Base-by-base conservation (phyloP, 2,329 filamentous ascomycete species). In the Botrytis paeoniae region DNA sequence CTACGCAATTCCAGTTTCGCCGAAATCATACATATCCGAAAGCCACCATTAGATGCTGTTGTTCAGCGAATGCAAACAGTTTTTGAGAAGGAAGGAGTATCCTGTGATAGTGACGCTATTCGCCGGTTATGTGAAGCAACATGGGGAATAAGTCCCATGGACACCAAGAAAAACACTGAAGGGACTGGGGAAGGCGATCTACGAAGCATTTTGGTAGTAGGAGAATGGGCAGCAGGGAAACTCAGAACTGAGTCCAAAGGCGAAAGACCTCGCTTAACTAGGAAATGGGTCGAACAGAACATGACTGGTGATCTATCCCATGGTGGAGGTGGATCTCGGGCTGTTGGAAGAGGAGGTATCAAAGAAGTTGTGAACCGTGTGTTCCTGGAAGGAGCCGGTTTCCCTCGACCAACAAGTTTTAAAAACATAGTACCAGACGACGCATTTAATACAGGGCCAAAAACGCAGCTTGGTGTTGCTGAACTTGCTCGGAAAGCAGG, bases 21-120 rank as follows among this genome's bases (percentile, higher is more conserved):
- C 0, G 96, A 99, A 81, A 90, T 98, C 57, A 91, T 99, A 35
- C 94, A 97, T 79, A 92, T 97, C 48, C 93, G 95, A 65, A 96
- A 96, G 78, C 94, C 96, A 2, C 91, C 93, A 0, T 84, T 98
- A 16, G 95, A 97, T 75, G 92, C 94, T 68, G 93, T 98, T 4
- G 91, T 97, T 6, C 86, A 87, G 12, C 90, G 96, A 22, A 86
- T 98, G 79, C 95, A 95, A 80, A 84, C 85, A 1, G 91, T 99
- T 0, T 98, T 99, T 77, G 90, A 93, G 74, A 95, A 92, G 77
- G 96, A 99, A 83, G 93, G 93, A 1, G 93, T 99, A 25, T 88
- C 91, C 0, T 96, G 93, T 76, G 96, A 99, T 78, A 91, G 90
- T 74, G 96, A 98, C 79, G 96, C 94, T 1, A 93, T 96, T 7